Base-by-base conservation (phyloP, 2,329 filamentous ascomycete species). In the Bipolaris gigantea region DNA sequence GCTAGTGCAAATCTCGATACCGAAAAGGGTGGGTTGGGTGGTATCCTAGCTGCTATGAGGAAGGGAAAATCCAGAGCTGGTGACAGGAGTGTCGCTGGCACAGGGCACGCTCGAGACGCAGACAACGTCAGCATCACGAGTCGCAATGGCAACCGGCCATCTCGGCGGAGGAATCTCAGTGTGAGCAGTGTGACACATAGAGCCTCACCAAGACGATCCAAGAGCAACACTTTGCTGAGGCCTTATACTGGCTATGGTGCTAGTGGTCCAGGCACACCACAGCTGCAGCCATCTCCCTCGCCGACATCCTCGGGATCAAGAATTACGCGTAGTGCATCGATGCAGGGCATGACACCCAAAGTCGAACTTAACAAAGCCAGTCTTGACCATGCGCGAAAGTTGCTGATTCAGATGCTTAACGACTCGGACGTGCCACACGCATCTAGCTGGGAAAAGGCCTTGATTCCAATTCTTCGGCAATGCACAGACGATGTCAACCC, bases 401-500 rank as follows among this genome's bases (percentile, higher is more conserved):
- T 99, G 4, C 80, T 99, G 15, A 85, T 85, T 36, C 94, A 99
- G 72, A 81, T 97, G 33, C 76, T 99, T 1, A 81, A 87, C 56
- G 93, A 97, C 71, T 84, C 85, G 2, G 80, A 83, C 3, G 85
- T 99, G 21, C 83, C 88, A 11, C 88, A 90, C 63, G 80, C 85
- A 1, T 78, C 83, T 2, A 88, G 88, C 25, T 99, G 94, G 94
- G 90, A 97, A 70, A 92, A 87, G 62, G 91, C 93, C 0, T 79
- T 99, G 11, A 83, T 97, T 46, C 94, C 94, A 0, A 95, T 99
- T 48, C 81, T 99, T 18, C 80, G 97, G 19, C 89, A 89, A 64
- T 94, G 92, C 60, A 95, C 93, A 0, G 92, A 97, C 61, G 94
- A 97, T 69, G 92, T 99, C 3, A 89, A 95, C 59, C 94, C 94